Base-by-base conservation (phyloP, 345 rosid genomes). In the Linum usitatissimum region DNA sequence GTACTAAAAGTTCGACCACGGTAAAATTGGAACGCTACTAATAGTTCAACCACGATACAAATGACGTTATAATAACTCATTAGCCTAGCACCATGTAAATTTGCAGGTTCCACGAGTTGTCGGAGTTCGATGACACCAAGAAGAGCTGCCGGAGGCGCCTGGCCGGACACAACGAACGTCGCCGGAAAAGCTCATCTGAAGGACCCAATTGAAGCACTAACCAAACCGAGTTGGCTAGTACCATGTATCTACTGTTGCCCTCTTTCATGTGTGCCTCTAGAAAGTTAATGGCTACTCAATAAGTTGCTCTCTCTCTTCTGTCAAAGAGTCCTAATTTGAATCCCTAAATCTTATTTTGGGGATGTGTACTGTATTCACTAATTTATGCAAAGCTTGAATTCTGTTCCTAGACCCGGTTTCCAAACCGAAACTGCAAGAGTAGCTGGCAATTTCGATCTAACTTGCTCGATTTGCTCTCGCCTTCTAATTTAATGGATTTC, bases 301-400 rank as follows among this genome's bases (percentile, higher is more conserved):
- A 45, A 45, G 51, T 45, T 73, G 80, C 86, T 88, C 92, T 78
- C 96, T 91, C 73, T 91, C 98, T 91, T 85, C 95, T 88, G 98
- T 91, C 98, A 91, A 81, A 15, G 14, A 10, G 17, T 15, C 51
- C 51, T 10, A 10, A 6, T 15, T 15, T 7, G 3, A 45, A 15
- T 45, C 51, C 51, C 51, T 45, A 45, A 23, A 45, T 45, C 51
- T 45, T 3, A 10, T 4, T 45, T 45, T 45, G 51, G 51, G 48
- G 17, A 45, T 45, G 5, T 45, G 51, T 45, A 45, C 17, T 12
- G 51, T 45, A 12, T 45, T 15, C 17, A 45, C 14, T 12, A 45
- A 45, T 45, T 10, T 45, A 45, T 45, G 51, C 20, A 55, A 7
- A 55, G 30, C 20, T 55, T 21, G 20, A 23, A 23, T 55, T 55